Evolutionary conservation across 140 eudicot species (phyloP).

Genomic region (Senecio squalidus): DNA sequence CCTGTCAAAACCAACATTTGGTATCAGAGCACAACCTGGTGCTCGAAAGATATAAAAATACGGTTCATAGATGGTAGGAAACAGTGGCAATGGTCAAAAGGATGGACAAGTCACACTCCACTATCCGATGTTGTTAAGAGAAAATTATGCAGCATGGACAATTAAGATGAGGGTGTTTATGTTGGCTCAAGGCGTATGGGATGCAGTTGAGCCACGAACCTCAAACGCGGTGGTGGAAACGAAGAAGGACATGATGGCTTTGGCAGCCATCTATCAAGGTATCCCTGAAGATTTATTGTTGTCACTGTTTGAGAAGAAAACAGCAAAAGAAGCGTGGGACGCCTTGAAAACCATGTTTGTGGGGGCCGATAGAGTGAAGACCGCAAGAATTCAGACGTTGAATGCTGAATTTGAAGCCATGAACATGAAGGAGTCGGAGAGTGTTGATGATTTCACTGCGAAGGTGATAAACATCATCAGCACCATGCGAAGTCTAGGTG

Average conservation of each 20-base stretch:
- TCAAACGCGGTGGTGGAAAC: neutral
- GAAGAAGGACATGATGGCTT: neutral
- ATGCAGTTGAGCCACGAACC: neutral
- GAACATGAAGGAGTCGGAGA: too few species aligned
- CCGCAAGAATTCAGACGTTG: neutral
- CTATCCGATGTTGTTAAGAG: neutral
- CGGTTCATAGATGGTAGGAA: neutral
- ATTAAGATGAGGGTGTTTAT: constrained; percentile 1
- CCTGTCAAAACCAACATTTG: constrained; percentile 2
- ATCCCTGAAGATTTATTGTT: neutral
- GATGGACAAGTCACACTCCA: neutral
- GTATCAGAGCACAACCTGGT: neutral
- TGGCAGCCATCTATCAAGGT: neutral
- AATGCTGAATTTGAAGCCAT: neutral
- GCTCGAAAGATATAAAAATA: neutral
- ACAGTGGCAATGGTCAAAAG: neutral
- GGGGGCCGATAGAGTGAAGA: neutral
- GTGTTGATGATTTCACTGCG: too few species aligned
- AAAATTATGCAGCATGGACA: neutral
- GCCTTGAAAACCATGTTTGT: neutral
- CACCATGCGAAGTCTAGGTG: neutral
- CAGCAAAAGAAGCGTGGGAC: neutral
- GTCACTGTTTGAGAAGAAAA: neutral
- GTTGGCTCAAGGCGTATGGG: constrained; percentile 1
- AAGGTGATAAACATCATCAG: neutral